phyloP scores from a whole-genome alignment of 1,284 basidiomycete genomes.

The Mycosarcoma maydis region DNA sequence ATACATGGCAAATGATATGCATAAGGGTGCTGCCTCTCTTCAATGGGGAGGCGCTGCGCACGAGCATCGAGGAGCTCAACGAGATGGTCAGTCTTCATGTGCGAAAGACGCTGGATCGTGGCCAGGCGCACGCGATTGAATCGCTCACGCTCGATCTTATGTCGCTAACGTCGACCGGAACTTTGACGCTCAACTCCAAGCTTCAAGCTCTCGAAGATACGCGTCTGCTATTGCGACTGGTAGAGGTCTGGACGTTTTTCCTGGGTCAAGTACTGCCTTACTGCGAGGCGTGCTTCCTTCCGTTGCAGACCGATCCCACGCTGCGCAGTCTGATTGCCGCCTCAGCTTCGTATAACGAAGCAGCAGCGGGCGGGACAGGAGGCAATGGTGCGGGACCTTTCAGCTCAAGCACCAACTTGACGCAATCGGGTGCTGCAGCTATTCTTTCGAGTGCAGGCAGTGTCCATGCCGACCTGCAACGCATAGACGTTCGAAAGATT shows the following conservation, averaged over 20 bases:
- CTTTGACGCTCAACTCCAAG: slow-evolving; percentile 89
- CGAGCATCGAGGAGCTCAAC: slow-evolving; percentile 91
- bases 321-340: slow-evolving; percentile 47
- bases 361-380: slow-evolving; percentile 5
- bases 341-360: slow-evolving; percentile 7
- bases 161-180: slow-evolving; percentile 85
- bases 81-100: slow-evolving; percentile 77
- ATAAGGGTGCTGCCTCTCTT: slow-evolving; percentile 88
- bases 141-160: slow-evolving; percentile 80
- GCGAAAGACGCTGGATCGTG: slow-evolving; percentile 69
- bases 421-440: slow-evolving; percentile 12
- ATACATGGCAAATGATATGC: slow-evolving; percentile 79
- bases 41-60: slow-evolving; percentile 87
- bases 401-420: slow-evolving; percentile 15
- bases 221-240: slow-evolving; percentile 78
- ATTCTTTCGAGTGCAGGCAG: slow-evolving; percentile 15
- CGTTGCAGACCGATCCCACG: slow-evolving; percentile 64
- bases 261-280: slow-evolving; percentile 92
- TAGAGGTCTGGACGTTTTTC: slow-evolving; percentile 92
- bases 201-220: slow-evolving; percentile 73
- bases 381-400: slow-evolving; percentile 4
- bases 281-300: slow-evolving; percentile 74
- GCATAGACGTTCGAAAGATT: slow-evolving; percentile 81
- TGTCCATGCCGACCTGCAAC: slow-evolving; percentile 11
- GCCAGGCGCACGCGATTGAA: slow-evolving; percentile 68